Conservation (phyloP, 768 basidiomycete species). For the Russula olivacea region DNA sequence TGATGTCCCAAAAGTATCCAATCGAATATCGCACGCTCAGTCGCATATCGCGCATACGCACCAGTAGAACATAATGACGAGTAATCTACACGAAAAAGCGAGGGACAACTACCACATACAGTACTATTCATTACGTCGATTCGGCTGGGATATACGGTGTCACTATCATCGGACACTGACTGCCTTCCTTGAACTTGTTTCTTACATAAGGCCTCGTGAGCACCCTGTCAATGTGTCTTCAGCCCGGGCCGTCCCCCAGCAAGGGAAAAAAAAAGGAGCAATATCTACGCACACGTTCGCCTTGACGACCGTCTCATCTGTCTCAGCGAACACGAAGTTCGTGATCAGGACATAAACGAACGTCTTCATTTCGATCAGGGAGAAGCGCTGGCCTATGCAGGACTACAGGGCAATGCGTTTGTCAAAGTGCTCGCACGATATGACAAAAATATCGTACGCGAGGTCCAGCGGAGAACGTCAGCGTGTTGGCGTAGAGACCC, state of each 20-base stretch:
- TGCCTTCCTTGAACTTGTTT: constrained; percentile 21
- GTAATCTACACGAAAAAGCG: background rate
- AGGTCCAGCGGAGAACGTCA: constrained; percentile 78
- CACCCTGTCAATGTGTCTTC: constrained; percentile 6
- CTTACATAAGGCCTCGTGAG: constrained; percentile 24
- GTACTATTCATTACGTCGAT: background rate
- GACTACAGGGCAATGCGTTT: constrained; percentile 41
- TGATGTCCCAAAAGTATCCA: background rate
- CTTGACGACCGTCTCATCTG: constrained; percentile 71
- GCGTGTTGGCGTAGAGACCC: constrained; percentile 62
- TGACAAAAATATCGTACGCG: constrained; percentile 45
- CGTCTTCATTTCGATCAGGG: constrained; percentile 77
- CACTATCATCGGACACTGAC: constrained; percentile 25
- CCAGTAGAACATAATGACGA: no score
- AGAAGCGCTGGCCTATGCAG: constrained; percentile 78
- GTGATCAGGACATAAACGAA: constrained; percentile 67
- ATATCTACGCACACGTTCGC: constrained; percentile 52
- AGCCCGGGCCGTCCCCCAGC: background rate
- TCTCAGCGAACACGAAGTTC: constrained; percentile 66
- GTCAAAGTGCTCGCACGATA: background rate
- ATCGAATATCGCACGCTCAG: background rate
- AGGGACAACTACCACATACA: background rate
- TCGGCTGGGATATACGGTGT: constrained; percentile 10
- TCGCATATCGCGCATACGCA: background rate
- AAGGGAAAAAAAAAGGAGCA: background rate